A percentile compares a stretch with the other conserved stretches of the same genome.
phyloP scores from a whole-genome alignment of 2,329 filamentous ascomycete species.

The Plenodomus lindquistii region DNA sequence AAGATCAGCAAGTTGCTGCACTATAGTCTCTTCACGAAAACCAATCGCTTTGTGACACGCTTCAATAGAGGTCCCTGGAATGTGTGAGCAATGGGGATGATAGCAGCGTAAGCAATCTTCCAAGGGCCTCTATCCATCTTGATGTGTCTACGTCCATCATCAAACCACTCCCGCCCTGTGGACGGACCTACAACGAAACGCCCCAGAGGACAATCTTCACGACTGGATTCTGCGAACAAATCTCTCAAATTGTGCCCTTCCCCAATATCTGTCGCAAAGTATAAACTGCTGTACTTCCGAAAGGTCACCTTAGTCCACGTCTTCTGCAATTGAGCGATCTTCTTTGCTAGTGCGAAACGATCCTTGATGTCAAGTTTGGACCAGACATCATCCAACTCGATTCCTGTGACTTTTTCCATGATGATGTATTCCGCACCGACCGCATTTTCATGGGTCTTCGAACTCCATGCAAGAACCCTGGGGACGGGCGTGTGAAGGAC shows the following conservation, averaged over 20 bases:
- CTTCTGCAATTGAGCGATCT: slow-evolving; percentile 36
- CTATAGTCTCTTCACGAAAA: slow-evolving; percentile 37
- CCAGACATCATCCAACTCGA: slow-evolving; percentile 38
- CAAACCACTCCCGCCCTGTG: slow-evolving; percentile 36
- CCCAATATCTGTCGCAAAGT: slow-evolving; percentile 39
- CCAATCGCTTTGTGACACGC: slow-evolving; percentile 41
- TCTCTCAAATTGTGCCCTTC: slow-evolving; percentile 18
- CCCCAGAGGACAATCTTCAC: too few species aligned
- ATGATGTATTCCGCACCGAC: slow-evolving; percentile 42
- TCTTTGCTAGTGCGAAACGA: slow-evolving; percentile 28
- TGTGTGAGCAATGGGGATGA: slow-evolving; percentile 13
- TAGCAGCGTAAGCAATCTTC: slow-evolving; percentile 23
- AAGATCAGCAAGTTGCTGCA: slow-evolving; percentile 31
- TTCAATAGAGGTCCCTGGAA: slow-evolving; percentile 32
- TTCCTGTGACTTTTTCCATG: slow-evolving; percentile 34
- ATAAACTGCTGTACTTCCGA: slow-evolving; percentile 26
- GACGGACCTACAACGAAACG: slow-evolving; percentile 46
- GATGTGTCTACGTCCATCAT: slow-evolving; percentile 36
- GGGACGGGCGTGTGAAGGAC: slow-evolving; percentile 38
- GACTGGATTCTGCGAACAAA: too few species aligned
- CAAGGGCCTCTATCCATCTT: slow-evolving; percentile 44
- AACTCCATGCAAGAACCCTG: slow-evolving; percentile 40
- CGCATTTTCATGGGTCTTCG: slow-evolving; percentile 26
- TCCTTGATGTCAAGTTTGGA: slow-evolving; percentile 27
- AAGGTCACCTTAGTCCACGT: slow-evolving; percentile 38